Base-by-base conservation (phyloP, 208 protist species). In the Leptomonas seymouri region DNA sequence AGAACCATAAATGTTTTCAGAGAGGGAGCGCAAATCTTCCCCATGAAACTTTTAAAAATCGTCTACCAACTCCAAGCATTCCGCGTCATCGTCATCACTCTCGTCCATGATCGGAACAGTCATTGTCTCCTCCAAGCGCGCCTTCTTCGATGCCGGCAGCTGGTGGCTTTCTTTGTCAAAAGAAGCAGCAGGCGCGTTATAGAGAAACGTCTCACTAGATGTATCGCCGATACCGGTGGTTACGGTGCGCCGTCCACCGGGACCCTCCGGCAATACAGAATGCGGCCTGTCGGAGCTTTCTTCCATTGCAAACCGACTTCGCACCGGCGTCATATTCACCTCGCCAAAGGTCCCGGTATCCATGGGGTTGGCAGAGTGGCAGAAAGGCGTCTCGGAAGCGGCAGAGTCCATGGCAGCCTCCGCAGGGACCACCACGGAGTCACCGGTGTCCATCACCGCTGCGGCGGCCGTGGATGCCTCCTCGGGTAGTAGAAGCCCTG, bases 41-140 rank as follows among this genome's bases (percentile, higher is more conserved):
- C 34, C 9, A 9, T 39, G 34, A 3, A 31, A 3, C 20, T 45
- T 8, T 34, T 78, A 91, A n/a, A 91, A 57, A 51, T 85, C 85
- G 62, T 93, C 88, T 3, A 74, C 88, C 11, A 93, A 74, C 67
- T 91, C 83, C 55, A 93, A 66, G 46, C 83, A 87, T 54, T 91
- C 84, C 34, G 88, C 83, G 66, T 90, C 85, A 58, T 83, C 78
- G 18, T 84, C 79, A 21, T 64, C 56, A 50, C 72, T 48, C 16
- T 71, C 50, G 25, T 58, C 62, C 23, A 12, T 23, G 6, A 14
- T 14, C 11, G 45, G 42, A 63, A 18, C 28, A 23, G 11, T 14
- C 18, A 31, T 23, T 0, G 1, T 30, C 4, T 41, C 46, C n/a
- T 65, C 60, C 46, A 55, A 15, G 27, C 60, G 30, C 46, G 30